Conservation (phyloP, 768 basidiomycete genomes). For the Kwoniella heveanensis region DNA sequence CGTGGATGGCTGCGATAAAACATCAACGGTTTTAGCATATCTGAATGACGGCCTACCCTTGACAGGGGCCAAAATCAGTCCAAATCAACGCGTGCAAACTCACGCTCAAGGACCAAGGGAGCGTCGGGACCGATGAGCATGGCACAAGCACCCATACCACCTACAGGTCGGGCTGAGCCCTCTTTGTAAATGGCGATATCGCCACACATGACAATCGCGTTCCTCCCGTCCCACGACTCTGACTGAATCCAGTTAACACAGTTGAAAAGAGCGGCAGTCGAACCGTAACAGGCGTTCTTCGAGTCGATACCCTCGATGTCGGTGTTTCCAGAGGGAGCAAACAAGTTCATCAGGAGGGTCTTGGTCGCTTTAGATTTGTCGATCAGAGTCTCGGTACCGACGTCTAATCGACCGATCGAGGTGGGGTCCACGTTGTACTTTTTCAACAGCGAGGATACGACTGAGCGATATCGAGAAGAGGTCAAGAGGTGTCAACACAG, state of each 20-base stretch:
- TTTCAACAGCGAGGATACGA: slow-evolving; percentile 81
- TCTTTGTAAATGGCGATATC: slow-evolving; percentile 99
- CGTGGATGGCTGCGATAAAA: slow-evolving; percentile 95
- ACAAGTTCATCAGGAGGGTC: slow-evolving; percentile 97
- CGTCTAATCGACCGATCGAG: slow-evolving; percentile 95
- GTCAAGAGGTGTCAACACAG: no score
- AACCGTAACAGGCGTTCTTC: slow-evolving; percentile 99
- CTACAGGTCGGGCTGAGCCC: slow-evolving; percentile 89
- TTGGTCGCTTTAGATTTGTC: slow-evolving; percentile 99
- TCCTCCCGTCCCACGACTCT: slow-evolving; percentile 93
- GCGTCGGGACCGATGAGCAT: slow-evolving; percentile 96
- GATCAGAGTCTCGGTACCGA: slow-evolving; percentile 98
- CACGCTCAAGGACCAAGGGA: slow-evolving; percentile 91
- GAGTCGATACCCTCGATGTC: slow-evolving; percentile 99
- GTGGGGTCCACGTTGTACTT: slow-evolving; percentile 95
- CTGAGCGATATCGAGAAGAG: slow-evolving; percentile 58
- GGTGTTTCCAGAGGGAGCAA: slow-evolving; percentile 84
- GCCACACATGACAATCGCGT: slow-evolving; percentile 93
- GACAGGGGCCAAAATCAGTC: neutral
- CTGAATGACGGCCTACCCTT: no score
- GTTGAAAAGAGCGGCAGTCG: slow-evolving; percentile 98
- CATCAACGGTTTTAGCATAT: no score
- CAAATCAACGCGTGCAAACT: slow-evolving; percentile 55
- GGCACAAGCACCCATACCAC: slow-evolving; percentile 93
- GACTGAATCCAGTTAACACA: slow-evolving; percentile 98